Conservation (phyloP, 2,329 filamentous ascomycete species). For the Trichothecium sympodiale region DNA sequence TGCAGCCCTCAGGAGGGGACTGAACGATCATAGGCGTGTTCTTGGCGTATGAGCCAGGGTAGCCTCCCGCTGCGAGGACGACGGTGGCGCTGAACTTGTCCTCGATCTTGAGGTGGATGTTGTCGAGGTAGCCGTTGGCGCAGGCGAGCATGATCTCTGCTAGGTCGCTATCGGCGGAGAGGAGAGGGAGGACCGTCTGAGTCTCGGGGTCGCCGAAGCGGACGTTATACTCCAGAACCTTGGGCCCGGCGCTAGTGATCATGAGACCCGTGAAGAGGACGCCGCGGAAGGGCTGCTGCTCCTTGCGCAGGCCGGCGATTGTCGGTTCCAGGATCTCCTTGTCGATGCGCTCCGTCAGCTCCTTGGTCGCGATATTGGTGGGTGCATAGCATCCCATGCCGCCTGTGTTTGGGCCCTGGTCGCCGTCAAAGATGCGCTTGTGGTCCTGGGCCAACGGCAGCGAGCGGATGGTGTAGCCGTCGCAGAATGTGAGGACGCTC, state of each 20-base stretch:
- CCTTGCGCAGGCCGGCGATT: constrained; percentile 74
- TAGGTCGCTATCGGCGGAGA: constrained; percentile 70
- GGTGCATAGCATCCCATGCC: constrained; percentile 97
- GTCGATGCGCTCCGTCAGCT: constrained; percentile 67
- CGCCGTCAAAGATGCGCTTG: constrained; percentile 86
- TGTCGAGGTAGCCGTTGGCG: constrained; percentile 61
- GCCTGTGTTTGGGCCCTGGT: constrained; percentile 85
- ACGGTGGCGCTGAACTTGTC: constrained; percentile 75
- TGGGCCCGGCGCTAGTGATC: constrained; percentile 73
- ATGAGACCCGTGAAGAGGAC: constrained; percentile 86
- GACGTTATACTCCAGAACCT: constrained; percentile 86
- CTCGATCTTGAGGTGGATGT: constrained; percentile 52
- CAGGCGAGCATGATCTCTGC: constrained; percentile 84
- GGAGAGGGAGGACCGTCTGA: constrained; percentile 70
- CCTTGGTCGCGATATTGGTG: constrained; percentile 66
- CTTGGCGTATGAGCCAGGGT: constrained; percentile 78
- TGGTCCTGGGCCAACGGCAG: constrained; percentile 92
- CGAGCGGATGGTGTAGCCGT: constrained; percentile 73
- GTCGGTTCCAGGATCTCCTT: constrained; percentile 76
- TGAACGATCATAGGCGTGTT: constrained; percentile 50
- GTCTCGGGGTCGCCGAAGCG: constrained; percentile 89
- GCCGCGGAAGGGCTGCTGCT: constrained; percentile 63
- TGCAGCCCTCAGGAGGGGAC: constrained; percentile 31
- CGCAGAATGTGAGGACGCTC: constrained; percentile 82
- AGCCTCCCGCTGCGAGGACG: constrained; percentile 86